Base-by-base conservation (phyloP, 2,329 filamentous ascomycete genomes). In the Cytospora paraplurivora region DNA sequence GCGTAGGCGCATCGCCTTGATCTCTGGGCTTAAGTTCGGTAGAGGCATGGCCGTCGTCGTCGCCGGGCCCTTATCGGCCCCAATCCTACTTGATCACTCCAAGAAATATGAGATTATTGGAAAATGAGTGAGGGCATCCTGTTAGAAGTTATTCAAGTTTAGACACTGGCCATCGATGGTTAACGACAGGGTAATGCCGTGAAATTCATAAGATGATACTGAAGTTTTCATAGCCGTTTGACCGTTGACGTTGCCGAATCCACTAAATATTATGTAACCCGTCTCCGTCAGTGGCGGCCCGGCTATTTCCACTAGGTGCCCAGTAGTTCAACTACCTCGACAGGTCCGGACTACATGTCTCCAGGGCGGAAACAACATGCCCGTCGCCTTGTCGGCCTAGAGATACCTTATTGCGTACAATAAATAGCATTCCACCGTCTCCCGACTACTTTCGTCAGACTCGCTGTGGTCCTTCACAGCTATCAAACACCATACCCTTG, bases 1-100 rank as follows among this genome's bases (percentile, higher is more conserved):
- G 19, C 62, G 62, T 5, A 41, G 62, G 51, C 62, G 56, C 37
- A 59, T 58, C 21, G 56, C 11, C 17, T 47, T 52, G 12, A 65
- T 38, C 56, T 62, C 60, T 8, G 63, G 59, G 51, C 56, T 56
- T 51, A 65, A 21, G 3, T 21, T 47, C 10, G 44, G n/a, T 47
- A 21, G 33, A 8, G 12, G 41, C 51, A 21, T n/a, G 8, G 57
- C 50, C 64, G 63, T 64, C 17, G 17, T 51, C 8, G 34, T 5
- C 21, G 7, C 21, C 11, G 38, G 49, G 27, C 57, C 27, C 11
- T 27, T 27, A 13, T 32, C 15, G 52, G 27, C 32, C 38, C n/a
- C n/a, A 37, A 37, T 13, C 12, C 7, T 19, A 33, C 19, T 33
- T 32, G 15, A n/a, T 53, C 27, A 33, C 54, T 10, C 13, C 50